Evolutionary conservation across 495 filamentous ascomycete genomes (phyloP).

Genomic region (Amorphotheca resinae): DNA sequence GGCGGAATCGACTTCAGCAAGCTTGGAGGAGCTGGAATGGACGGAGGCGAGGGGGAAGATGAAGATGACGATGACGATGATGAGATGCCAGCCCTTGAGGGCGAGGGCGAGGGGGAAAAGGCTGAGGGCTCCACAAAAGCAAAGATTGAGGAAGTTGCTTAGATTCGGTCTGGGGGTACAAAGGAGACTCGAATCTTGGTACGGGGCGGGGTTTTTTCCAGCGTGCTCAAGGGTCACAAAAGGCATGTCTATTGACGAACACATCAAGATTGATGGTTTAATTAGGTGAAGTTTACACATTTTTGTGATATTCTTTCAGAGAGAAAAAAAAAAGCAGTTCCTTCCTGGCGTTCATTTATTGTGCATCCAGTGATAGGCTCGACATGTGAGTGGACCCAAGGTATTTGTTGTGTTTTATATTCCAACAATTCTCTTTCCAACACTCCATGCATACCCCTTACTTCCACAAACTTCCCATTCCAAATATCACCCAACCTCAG

Average conservation of each 20-base stretch:
- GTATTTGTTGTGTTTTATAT: too few relatives aligned
- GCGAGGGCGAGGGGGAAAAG: slow-evolving; percentile 12
- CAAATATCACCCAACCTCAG: too few relatives aligned
- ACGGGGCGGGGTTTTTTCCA: slow-evolving; percentile 6
- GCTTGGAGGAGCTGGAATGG: slow-evolving; percentile 52
- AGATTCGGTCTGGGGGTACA: slow-evolving; percentile 1
- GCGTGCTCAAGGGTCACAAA: slow-evolving; percentile 4
- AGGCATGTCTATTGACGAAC: slow-evolving; percentile 7
- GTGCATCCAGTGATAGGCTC: too few relatives aligned
- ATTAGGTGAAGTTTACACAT: background rate
- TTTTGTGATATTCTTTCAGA: background rate
- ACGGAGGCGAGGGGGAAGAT: slow-evolving; percentile 35
- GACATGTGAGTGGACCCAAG: too few relatives aligned
- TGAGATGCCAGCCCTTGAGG: slow-evolving; percentile 26
- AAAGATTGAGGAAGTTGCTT: slow-evolving; percentile 21
- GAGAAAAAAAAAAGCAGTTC: background rate
- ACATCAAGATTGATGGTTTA: slow-evolving; percentile 4
- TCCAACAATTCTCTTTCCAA: too few relatives aligned
- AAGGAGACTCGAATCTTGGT: slow-evolving; percentile 1
- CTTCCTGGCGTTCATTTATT: too few relatives aligned
- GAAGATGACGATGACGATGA: slow-evolving; percentile 52
- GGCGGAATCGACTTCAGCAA: slow-evolving; percentile 83
- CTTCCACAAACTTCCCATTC: too few relatives aligned
- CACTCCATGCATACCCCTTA: too few relatives aligned
- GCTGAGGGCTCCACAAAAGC: slow-evolving; percentile 10